Conservation (phyloP, 306 rosid species). For the Trifolium dubium region DNA sequence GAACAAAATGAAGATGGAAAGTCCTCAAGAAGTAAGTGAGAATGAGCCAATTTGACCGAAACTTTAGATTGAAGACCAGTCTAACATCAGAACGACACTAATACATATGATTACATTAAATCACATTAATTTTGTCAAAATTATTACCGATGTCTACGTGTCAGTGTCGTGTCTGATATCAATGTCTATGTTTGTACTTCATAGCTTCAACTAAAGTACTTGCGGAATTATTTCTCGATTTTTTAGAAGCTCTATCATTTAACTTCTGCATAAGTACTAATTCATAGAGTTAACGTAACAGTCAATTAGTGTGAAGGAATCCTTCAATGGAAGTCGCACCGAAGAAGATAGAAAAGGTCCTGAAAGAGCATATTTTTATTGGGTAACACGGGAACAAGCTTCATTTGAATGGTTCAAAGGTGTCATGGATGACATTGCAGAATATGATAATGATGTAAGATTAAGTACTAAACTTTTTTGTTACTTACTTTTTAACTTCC, state of each 20-base stretch:
- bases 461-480: slow-evolving; percentile 13
- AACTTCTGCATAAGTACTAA: not conserved
- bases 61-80: not conserved
- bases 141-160: not conserved
- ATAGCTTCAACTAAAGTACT: not conserved
- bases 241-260: not conserved
- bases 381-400: slow-evolving; percentile 95
- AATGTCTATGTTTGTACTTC: not conserved
- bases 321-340: not conserved
- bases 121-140: not conserved
- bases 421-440: slow-evolving; percentile 93
- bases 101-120: not conserved
- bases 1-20: slow-evolving; percentile 52
- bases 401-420: slow-evolving; percentile 99
- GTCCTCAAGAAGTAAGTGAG: slow-evolving; percentile 49
- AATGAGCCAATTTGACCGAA: not conserved
- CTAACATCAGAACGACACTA: not conserved
- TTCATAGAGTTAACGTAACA: slow-evolving; percentile 22
- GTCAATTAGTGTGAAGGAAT: slow-evolving; percentile 36
- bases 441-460: slow-evolving; percentile 74
- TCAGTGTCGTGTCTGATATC: not conserved
- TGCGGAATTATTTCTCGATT: not conserved
- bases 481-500: slow-evolving; percentile 10
- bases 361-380: slow-evolving; percentile 89
- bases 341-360: slow-evolving; percentile 53